Evolutionary conservation across 2,329 filamentous ascomycete species (phyloP), one percentile per base, ranked within the genome.

Genomic region (Neofusicoccum parvum): DNA sequence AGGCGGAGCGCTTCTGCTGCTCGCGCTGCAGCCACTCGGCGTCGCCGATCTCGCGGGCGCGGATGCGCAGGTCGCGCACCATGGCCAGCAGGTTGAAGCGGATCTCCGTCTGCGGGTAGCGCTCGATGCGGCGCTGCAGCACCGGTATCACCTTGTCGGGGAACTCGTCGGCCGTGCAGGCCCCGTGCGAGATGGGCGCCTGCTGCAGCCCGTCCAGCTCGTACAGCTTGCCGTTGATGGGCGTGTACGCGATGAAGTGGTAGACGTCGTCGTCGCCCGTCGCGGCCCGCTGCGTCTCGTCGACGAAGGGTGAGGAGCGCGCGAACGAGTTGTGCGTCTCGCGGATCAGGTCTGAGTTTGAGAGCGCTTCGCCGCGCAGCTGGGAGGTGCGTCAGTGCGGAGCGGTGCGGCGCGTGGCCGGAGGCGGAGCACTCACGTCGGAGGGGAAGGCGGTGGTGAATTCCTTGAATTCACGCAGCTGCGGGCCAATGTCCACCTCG

Each of bases 191-290:
- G 72, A 99, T 97, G 64, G 95, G 95, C 65, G 92, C 91, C 3
- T 93, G 92, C 80, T 98, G 94, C 69, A 99, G 83, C 17, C 95
- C 95, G 79, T 99, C 95, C 62, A 99, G 86, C 81, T 99, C 95
- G 83, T 97, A 99, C 64, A 99, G 85, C 4, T 82, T 88, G 69
- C 89, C 90, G 74, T 90, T 87, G 70, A 97, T 85, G 63, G 89
- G 86, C 9, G 92, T 94, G 80, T 99, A 99, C 37, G 94, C 95
- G 73, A 99, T 93, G 79, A 99, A 99, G 81, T 99, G 95, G 81
- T 96, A 99, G 34, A 94, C 92, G 74, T 98, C 95, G 73, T 96
- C 93, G 64, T 92, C 85, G 68, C 88, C 88, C n/a, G 85, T 86
- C 14, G 86, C 86, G 11, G 87, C 82, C 11, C 89, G 86, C 70